A percentile compares a stretch with the other conserved stretches of the same genome.
phyloP scores from a whole-genome alignment of 768 basidiomycete species.

The Clitopilus hobsonii region DNA sequence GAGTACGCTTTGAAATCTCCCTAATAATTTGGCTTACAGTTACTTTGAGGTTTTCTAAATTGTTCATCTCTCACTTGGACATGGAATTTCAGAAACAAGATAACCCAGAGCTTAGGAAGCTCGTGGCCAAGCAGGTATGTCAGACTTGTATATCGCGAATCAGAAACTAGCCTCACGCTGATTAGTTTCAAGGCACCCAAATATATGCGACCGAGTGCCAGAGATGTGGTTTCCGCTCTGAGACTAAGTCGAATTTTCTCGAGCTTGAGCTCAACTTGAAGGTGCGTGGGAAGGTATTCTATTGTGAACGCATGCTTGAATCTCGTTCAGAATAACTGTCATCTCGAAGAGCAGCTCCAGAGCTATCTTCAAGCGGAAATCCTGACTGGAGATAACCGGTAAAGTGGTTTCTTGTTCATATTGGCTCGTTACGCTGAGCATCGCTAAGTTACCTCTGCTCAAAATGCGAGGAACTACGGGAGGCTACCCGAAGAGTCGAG shows the following conservation, averaged over 20 bases:
- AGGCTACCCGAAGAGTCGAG: constrained; percentile 76
- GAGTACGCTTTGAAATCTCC: too few relatives aligned
- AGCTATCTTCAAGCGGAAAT: constrained; percentile 63
- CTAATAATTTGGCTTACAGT: too few relatives aligned
- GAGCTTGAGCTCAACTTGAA: constrained; percentile 87
- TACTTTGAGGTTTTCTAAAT: constrained; percentile 89
- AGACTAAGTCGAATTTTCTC: constrained; percentile 67
- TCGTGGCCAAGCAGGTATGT: constrained; percentile 69
- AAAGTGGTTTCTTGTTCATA: constrained; percentile 7
- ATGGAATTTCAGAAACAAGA: constrained; percentile 83
- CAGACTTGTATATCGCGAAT: neutral
- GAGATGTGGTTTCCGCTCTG: constrained; percentile 62
- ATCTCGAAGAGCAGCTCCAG: constrained; percentile 69
- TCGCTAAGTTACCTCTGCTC: constrained; percentile 74
- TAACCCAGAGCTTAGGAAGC: constrained; percentile 52
- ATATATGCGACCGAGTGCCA: constrained; percentile 79
- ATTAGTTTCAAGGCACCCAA: constrained; percentile 83
- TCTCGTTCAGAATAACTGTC: constrained; percentile 54
- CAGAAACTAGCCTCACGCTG: neutral
- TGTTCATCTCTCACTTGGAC: constrained; percentile 89
- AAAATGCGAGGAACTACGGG: constrained; percentile 63
- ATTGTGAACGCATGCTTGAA: neutral
- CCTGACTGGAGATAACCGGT: constrained; percentile 84
- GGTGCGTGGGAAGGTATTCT: constrained; percentile 35
- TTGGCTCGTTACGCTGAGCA: neutral